Conservation (phyloP, 129 eudicot genomes). For the Pittosporum tobira region DNA sequence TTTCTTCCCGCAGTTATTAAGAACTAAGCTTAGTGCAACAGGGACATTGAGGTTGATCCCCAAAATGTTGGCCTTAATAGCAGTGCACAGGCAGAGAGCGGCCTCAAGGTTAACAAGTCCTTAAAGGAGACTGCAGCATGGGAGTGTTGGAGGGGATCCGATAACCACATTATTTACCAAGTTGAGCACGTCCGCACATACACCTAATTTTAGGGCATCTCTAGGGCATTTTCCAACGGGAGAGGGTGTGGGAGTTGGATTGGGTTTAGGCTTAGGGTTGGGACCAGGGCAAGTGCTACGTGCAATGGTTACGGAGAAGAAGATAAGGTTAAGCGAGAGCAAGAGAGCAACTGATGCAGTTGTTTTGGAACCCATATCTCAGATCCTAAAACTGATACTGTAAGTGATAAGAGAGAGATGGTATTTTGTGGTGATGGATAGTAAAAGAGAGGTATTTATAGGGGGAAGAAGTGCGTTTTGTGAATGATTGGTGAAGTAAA, state of each 20-base stretch:
- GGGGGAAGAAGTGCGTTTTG: constrained; percentile 7
- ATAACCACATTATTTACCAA: too few species aligned
- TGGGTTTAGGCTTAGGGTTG: constrained; percentile 23
- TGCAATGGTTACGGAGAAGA: constrained; percentile 36
- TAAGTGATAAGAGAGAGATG: not conserved
- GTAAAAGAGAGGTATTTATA: constrained; percentile 16
- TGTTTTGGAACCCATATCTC: constrained; percentile 27
- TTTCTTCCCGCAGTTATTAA: too few species aligned
- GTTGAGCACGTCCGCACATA: too few species aligned
- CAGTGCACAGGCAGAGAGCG: constrained; percentile 60
- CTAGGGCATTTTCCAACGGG: too few species aligned
- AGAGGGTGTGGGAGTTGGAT: too few species aligned
- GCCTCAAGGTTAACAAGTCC: constrained; percentile 55
- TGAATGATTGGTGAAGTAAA: not conserved
- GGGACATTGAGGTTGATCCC: constrained; percentile 58
- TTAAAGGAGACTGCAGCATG: constrained; percentile 43
- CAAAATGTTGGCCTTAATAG: constrained; percentile 43
- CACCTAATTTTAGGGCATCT: too few species aligned
- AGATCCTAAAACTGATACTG: not conserved
- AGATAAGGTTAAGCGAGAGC: constrained; percentile 39
- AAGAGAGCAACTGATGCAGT: constrained; percentile 26
- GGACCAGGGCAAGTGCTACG: constrained; percentile 30
- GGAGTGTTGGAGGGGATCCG: too few species aligned
- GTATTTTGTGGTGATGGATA: constrained; percentile 9
- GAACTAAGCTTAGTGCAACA: constrained; percentile 49